Conservation (phyloP, 345 rosid species). For the Aegle marmelos region DNA sequence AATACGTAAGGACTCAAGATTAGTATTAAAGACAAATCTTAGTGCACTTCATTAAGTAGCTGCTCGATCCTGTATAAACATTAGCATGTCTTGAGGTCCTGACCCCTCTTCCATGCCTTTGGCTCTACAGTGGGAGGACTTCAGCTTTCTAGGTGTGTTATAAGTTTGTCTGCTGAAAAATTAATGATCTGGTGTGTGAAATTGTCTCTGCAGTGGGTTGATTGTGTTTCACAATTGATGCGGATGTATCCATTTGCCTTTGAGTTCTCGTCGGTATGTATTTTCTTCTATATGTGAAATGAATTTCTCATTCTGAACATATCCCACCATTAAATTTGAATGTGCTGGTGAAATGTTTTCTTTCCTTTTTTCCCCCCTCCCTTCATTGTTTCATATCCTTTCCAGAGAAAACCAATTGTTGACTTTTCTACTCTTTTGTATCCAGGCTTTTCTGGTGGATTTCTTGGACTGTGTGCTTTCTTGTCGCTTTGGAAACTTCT, state of each 20-base stretch:
- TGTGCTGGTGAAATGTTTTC: neutral
- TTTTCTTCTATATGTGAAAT: conserved; percentile 8
- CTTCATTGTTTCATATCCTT: neutral
- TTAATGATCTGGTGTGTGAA: neutral
- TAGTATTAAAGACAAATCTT: neutral
- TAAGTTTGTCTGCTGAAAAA: neutral
- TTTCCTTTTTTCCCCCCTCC: neutral
- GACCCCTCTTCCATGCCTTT: neutral
- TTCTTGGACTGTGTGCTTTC: conserved; percentile 86
- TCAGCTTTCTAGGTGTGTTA: neutral
- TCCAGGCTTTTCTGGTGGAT: conserved; percentile 90
- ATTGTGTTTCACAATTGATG: conserved; percentile 83
- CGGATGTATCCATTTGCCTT: conserved; percentile 97
- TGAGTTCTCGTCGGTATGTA: conserved; percentile 89
- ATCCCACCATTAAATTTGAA: conserved; percentile 13
- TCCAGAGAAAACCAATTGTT: neutral
- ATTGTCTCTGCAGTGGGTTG: conserved; percentile 85
- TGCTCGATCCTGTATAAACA: neutral
- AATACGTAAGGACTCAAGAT: too few relatives aligned
- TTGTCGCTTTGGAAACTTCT: conserved; percentile 92
- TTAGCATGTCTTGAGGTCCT: neutral
- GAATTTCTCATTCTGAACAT: neutral
- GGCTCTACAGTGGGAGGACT: neutral
- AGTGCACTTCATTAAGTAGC: neutral
- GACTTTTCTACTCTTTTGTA: conserved; percentile 14